Conservation (phyloP, 2,329 filamentous ascomycete species). For the Aureobasidium zeae region DNA sequence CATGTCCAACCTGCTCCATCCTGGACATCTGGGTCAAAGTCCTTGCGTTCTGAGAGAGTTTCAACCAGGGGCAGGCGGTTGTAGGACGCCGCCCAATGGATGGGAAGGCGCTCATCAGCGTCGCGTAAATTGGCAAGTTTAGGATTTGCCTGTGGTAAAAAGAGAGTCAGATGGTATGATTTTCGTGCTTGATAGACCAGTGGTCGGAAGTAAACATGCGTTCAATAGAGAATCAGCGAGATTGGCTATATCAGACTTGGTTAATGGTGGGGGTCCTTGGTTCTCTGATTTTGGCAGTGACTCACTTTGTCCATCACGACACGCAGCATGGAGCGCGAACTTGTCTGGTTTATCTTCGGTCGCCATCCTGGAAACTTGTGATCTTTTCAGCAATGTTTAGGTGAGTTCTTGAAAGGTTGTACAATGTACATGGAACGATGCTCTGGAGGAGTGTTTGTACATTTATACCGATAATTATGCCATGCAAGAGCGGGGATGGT, state of each 20-base stretch:
- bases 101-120: slow-evolving; percentile 76
- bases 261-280: slow-evolving; percentile 14
- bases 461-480: too few species aligned
- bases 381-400: too few species aligned
- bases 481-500: too few species aligned
- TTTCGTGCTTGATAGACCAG: background rate
- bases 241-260: slow-evolving; percentile 41
- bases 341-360: slow-evolving; percentile 41
- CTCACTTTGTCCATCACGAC: slow-evolving; percentile 73
- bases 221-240: slow-evolving; percentile 66
- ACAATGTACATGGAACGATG: too few species aligned
- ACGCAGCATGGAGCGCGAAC: slow-evolving; percentile 79
- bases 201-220: slow-evolving; percentile 32
- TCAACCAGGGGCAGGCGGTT: slow-evolving; percentile 68
- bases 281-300: slow-evolving; percentile 14
- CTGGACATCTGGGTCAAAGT: slow-evolving; percentile 76
- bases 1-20: slow-evolving; percentile 76
- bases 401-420: too few species aligned
- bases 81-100: slow-evolving; percentile 89
- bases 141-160: slow-evolving; percentile 55
- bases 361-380: too few species aligned
- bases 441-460: too few species aligned
- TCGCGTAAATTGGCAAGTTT: slow-evolving; percentile 67
- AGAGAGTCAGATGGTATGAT: background rate
- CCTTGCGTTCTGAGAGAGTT: slow-evolving; percentile 58